A percentile compares a stretch with the other conserved stretches of the same genome.
Conservation (phyloP, 1,284 basidiomycete genomes). For the Takashimella tepidaria region DNA sequence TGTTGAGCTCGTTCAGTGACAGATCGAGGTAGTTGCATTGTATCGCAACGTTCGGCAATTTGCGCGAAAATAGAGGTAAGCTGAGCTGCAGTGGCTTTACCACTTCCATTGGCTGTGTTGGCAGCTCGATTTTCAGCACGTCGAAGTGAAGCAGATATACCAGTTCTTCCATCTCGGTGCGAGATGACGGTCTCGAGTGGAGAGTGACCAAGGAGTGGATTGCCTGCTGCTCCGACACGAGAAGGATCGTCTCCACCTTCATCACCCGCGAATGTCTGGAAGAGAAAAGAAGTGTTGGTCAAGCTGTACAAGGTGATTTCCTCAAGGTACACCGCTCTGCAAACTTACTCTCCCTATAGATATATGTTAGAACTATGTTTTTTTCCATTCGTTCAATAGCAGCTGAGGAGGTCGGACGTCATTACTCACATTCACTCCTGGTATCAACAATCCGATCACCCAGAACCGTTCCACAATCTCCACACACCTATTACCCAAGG, state of each 20-base stretch:
- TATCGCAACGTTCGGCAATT: slow-evolving; percentile 92
- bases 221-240: slow-evolving; percentile 94
- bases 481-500: slow-evolving; percentile 59
- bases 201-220: slow-evolving; percentile 64
- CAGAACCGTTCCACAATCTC: slow-evolving; percentile 88
- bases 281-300: no score
- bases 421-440: slow-evolving; percentile 81
- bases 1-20: slow-evolving; percentile 74
- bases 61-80: slow-evolving; percentile 87
- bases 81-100: slow-evolving; percentile 78
- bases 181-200: slow-evolving; percentile 82
- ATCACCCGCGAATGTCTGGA: slow-evolving; percentile 98
- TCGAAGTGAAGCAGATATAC: slow-evolving; percentile 85
- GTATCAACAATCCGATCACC: slow-evolving; percentile 97
- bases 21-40: slow-evolving; percentile 82
- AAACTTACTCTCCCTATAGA: slow-evolving; percentile 62
- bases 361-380: no score
- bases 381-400: no score
- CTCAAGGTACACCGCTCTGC: no score
- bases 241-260: slow-evolving; percentile 95
- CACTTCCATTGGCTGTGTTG: slow-evolving; percentile 57
- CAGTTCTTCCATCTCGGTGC: slow-evolving; percentile 88
- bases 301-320: no score
- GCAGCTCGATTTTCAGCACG: slow-evolving; percentile 68
- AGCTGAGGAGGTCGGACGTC: no score